Conservation (phyloP, 2,329 filamentous ascomycete genomes). For the Dryadomyces quercus-mongolicae region DNA sequence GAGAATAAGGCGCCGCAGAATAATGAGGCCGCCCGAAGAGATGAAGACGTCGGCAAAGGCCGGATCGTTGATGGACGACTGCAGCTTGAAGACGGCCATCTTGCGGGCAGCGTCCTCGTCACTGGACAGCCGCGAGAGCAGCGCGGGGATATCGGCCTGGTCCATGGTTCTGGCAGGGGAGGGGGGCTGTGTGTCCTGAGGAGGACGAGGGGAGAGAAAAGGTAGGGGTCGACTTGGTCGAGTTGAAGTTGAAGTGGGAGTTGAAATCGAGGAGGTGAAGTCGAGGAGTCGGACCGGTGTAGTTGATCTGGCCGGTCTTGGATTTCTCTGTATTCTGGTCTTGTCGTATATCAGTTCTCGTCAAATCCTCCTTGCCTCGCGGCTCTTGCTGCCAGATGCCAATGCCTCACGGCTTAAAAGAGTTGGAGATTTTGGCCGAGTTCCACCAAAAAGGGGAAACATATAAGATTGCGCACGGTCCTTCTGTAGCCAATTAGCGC, state of each 20-base stretch:
- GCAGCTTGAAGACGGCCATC: slow-evolving; percentile 98
- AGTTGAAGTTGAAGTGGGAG: no score
- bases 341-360: no score
- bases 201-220: neutral
- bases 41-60: slow-evolving; percentile 97
- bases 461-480: neutral
- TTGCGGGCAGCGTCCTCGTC: slow-evolving; percentile 87
- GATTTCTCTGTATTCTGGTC: no score
- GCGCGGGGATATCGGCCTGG: slow-evolving; percentile 53
- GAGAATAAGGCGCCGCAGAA: slow-evolving; percentile 74
- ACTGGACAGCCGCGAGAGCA: slow-evolving; percentile 51
- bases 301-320: no score
- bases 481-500: neutral
- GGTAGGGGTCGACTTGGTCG: no score
- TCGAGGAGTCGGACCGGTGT: no score
- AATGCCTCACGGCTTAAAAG: no score
- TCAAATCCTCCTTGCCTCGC: no score
- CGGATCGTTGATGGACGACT: slow-evolving; percentile 88
- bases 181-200: neutral
- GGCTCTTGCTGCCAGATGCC: no score
- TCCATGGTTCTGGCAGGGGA: slow-evolving; percentile 35
- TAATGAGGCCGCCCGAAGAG: slow-evolving; percentile 68
- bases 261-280: no score
- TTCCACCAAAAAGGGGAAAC: neutral
- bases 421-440: no score